Conservation (phyloP, 148 eudicot genomes). For the Vaccinium macrocarpon region DNA sequence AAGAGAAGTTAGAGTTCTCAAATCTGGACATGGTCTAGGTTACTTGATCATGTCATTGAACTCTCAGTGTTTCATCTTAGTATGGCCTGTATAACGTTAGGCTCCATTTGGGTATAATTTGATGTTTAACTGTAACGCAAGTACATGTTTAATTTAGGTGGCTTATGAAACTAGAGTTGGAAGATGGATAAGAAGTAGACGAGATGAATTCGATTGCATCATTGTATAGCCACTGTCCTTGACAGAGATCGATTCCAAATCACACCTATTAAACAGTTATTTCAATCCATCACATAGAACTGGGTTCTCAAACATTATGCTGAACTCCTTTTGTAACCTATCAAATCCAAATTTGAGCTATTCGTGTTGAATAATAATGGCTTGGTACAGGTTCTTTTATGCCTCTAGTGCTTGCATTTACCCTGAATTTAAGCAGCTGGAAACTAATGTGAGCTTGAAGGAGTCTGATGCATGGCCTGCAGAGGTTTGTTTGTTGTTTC, state of each 20-base stretch:
- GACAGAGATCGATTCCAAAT: not conserved
- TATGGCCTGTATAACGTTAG: not conserved
- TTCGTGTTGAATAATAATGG: not conserved
- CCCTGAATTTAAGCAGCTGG: constrained; percentile 63
- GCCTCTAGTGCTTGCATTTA: constrained; percentile 62
- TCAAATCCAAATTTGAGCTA: not conserved
- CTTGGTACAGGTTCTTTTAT: constrained; percentile 40
- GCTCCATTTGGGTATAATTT: not conserved
- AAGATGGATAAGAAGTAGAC: not conserved
- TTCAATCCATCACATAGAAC: not conserved
- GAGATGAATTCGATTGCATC: not conserved
- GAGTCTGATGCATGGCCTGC: constrained; percentile 65
- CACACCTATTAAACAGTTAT: not conserved
- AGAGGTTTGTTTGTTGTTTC: constrained; percentile 30
- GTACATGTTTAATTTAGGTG: not conserved
- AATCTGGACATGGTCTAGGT: not conserved
- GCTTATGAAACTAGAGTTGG: not conserved
- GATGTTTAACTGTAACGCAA: not conserved
- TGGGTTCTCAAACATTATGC: not conserved
- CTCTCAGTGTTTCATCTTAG: not conserved
- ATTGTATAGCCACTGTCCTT: not conserved
- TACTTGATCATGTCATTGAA: not conserved
- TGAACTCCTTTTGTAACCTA: not conserved
- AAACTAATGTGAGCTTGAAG: constrained; percentile 60
- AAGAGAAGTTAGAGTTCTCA: not conserved